These are phyloP conservation scores for Gorgonomyces haynaldii DNA, from an alignment of 192 early-diverging fungal species.

Conservation along the genomic window DNA sequence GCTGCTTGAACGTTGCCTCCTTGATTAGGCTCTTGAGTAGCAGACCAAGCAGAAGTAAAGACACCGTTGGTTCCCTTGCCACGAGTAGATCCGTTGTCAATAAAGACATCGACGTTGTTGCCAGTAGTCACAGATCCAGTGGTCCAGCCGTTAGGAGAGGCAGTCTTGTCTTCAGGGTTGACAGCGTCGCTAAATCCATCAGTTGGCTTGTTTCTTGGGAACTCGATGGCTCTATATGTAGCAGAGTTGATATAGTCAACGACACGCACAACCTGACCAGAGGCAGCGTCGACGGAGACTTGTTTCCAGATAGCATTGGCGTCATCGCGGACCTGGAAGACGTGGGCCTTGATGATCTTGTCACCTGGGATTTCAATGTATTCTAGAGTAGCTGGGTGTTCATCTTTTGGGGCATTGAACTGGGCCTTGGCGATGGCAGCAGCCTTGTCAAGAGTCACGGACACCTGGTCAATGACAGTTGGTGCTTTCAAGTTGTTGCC, in stretches of 20 bases:
- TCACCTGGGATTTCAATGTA: slow-evolving; percentile 6
- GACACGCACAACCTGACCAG: slow-evolving; percentile 3
- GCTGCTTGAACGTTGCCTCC: slow-evolving; percentile 14
- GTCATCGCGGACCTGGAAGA: slow-evolving; percentile 5
- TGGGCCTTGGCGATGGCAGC: slow-evolving; percentile 1
- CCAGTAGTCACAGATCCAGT: too few relatives aligned
- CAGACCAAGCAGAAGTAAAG: not conserved
- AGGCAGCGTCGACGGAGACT: slow-evolving; percentile 9
- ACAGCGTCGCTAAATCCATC: slow-evolving; percentile 3
- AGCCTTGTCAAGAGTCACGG: slow-evolving; percentile 5
- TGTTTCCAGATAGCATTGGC: not conserved
- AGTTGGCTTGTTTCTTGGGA: slow-evolving; percentile 3
- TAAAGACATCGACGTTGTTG: slow-evolving; percentile 3
- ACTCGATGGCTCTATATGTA: slow-evolving; percentile 3
- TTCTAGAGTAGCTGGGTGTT: not conserved
- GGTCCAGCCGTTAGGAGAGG: slow-evolving; percentile 33
- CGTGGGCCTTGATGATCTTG: slow-evolving; percentile 1
- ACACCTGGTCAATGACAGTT: not conserved
- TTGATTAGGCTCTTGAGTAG: not conserved
- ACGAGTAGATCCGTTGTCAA: too few relatives aligned
- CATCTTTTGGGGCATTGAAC: not conserved
- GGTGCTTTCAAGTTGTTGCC: not conserved
- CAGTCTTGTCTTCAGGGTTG: slow-evolving; percentile 8
- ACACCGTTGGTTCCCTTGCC: not conserved
- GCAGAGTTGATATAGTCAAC: slow-evolving; percentile 7